Evolutionary conservation across 2,329 filamentous ascomycete genomes (phyloP).

Genomic region (Orbilia brochopaga): DNA sequence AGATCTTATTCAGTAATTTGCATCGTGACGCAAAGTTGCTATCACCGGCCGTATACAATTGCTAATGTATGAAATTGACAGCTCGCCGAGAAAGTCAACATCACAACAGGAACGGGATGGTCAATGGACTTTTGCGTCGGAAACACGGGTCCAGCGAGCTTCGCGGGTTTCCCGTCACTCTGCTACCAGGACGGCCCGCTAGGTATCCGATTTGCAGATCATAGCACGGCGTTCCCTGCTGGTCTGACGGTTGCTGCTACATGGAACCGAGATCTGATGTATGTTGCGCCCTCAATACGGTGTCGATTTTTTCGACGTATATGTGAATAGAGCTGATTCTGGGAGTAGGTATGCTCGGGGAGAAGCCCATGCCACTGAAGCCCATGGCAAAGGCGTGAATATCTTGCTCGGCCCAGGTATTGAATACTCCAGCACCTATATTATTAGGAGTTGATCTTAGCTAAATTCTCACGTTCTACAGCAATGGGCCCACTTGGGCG

Average conservation of each 20-base stretch:
- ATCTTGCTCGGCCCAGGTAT: conserved; percentile 73
- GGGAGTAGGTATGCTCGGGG: conserved; percentile 24
- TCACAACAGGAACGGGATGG: conserved; percentile 67
- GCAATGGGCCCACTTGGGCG: conserved; percentile 19
- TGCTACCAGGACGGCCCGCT: conserved; percentile 81
- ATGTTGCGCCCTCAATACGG: background rate
- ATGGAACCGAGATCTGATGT: conserved; percentile 86
- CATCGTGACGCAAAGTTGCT: too few species aligned
- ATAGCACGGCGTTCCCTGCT: conserved; percentile 83
- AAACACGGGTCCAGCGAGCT: conserved; percentile 66
- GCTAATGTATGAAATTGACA: conserved; percentile 9
- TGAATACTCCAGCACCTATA: background rate
- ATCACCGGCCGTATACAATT: background rate
- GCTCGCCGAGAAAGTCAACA: conserved; percentile 85
- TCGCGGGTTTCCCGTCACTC: conserved; percentile 35
- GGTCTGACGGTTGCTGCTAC: conserved; percentile 85
- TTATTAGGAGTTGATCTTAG: background rate
- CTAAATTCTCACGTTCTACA: background rate
- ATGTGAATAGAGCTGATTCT: background rate
- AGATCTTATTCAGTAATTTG: background rate
- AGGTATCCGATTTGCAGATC: conserved; percentile 80
- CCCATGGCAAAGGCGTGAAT: conserved; percentile 73
- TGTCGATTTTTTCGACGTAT: background rate
- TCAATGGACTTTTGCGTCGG: conserved; percentile 62
- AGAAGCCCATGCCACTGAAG: conserved; percentile 63